Base-by-base conservation (phyloP, 371 early-diverging fungal genomes). In the Encephalitozoon cuniculi region DNA sequence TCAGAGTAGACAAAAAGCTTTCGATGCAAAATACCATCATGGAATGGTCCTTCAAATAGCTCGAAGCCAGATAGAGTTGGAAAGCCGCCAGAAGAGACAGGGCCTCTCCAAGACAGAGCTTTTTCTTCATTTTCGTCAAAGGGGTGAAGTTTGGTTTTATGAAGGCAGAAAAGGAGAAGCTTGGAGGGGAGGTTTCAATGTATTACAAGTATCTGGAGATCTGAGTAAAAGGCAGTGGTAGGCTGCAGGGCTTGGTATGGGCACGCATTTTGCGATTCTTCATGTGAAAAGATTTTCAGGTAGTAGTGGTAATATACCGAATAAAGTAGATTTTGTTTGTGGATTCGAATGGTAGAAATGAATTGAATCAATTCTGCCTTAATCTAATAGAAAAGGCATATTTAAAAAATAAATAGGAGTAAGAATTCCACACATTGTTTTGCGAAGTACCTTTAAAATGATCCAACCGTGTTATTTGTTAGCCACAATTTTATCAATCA, bases 401-500 rank as follows among this genome's bases (percentile, higher is more conserved):
- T 46, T 46, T 46, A 46, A 46, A n/a, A 41, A 46, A 46, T 46
- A 46, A 46, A 46, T 46, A 46, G 49, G n/a, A 21, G 15, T 46
- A 46, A 18, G 21, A 46, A 21, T 46, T 46, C 7, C 49, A 18
- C 21, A 21, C 18, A 46, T 46, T 46, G n/a, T 15, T 46, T 46
- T 18, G 7, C 0, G 15, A 9, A 46, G 21, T 3, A 18, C 2
- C 49, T 18, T 46, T 46, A 2, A 21, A 46, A 18, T 2, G 32
- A n/a, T 4, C 59, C n/a, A 34, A 59, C 18, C 12, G 34, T 59
- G 11, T 59, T 59, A 59, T 59, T 59, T 28, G 59, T 59, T 21
- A 34, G 15, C n/a, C 59, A 54, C 34, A 59, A 59, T 37, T 37
- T 59, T 59, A 59, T 59, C 59, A 59, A 59, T 59, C 59, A 59